phyloP scores from a whole-genome alignment of 345 rosid species.

The Populus tremula region DNA sequence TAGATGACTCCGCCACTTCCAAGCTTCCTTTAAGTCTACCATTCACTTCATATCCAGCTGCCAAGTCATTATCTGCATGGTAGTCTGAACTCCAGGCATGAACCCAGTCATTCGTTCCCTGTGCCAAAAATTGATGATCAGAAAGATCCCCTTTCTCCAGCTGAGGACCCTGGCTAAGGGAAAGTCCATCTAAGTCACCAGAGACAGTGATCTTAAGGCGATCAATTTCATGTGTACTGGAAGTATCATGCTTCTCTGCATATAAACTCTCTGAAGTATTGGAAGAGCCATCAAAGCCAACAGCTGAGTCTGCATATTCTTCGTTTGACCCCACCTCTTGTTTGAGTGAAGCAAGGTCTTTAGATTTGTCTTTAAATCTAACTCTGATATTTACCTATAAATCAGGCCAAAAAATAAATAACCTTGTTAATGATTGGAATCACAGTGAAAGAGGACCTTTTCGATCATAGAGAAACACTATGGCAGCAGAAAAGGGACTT shows the following conservation, averaged over 20 bases:
- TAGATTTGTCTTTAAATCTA: constrained; percentile 56
- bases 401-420: not conserved
- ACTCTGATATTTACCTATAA: constrained; percentile 57
- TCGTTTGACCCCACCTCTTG: constrained; percentile 48
- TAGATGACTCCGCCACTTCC: constrained; percentile 75
- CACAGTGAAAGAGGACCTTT: not conserved
- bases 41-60: constrained; percentile 65
- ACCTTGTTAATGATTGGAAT: not conserved
- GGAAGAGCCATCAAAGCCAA: constrained; percentile 85
- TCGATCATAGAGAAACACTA: not conserved
- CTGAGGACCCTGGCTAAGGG: constrained; percentile 49
- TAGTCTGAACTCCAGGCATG: constrained; percentile 75
- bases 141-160: constrained; percentile 54
- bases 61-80: constrained; percentile 61
- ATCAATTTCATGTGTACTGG: constrained; percentile 70
- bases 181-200: constrained; percentile 68
- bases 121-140: constrained; percentile 39
- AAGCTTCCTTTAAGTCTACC: constrained; percentile 70
- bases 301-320: constrained; percentile 55
- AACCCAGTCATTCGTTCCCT: constrained; percentile 55
- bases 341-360: constrained; percentile 45
- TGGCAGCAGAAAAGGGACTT: not conserved
- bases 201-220: constrained; percentile 66
- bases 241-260: constrained; percentile 80
- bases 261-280: constrained; percentile 76